Conservation (phyloP, 768 basidiomycete species). For the Suillus occidentalis region DNA sequence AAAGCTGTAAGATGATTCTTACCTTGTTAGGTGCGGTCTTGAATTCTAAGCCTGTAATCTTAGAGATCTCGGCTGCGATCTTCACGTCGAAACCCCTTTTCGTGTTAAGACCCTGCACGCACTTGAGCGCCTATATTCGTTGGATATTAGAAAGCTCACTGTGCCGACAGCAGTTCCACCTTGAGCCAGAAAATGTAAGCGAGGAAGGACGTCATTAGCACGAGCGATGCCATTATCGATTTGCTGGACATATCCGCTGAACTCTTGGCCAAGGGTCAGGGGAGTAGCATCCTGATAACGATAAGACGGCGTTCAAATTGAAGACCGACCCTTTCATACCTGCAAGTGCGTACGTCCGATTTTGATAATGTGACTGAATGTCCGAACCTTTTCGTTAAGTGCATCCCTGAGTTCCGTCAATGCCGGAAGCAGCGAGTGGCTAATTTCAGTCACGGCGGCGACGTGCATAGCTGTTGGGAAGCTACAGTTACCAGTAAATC, state of each 20-base stretch:
- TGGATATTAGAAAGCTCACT: conserved; percentile 45
- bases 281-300: conserved; percentile 86
- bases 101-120: conserved; percentile 86
- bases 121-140: conserved; percentile 7
- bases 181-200: conserved; percentile 88
- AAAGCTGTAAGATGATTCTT: conserved; percentile 14
- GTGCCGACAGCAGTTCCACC: conserved; percentile 99
- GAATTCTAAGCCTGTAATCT: conserved; percentile 87
- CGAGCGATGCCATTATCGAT: conserved; percentile 87
- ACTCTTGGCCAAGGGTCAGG: conserved; percentile 96
- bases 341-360: conserved; percentile 97
- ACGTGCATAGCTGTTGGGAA: conserved; percentile 99
- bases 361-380: conserved; percentile 92
- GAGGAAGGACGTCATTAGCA: conserved; percentile 76
- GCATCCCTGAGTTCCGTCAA: conserved; percentile 82
- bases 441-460: conserved; percentile 89
- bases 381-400: conserved; percentile 76
- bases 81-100: conserved; percentile 95
- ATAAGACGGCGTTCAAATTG: conserved; percentile 6
- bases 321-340: conserved; percentile 33
- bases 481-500: conserved; percentile 38
- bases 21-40: conserved; percentile 98
- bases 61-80: conserved; percentile 88
- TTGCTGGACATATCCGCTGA: conserved; percentile 97
- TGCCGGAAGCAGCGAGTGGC: conserved; percentile 78